Evolutionary conservation across 1,139 yeast genomes (phyloP).

Genomic region (Candida sp.): DNA sequence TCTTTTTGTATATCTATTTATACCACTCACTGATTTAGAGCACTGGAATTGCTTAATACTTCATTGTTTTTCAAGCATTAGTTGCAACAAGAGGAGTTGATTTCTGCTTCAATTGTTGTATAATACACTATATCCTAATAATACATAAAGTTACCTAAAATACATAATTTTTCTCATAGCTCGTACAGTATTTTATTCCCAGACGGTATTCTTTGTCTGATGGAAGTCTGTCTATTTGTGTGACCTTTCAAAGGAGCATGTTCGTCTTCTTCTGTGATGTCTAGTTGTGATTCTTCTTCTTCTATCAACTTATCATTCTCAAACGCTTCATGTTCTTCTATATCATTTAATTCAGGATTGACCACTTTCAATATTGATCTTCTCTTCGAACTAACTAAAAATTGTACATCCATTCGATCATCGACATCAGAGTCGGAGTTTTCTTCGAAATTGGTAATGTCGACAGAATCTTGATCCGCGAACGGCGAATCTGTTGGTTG

Average conservation of each 20-base stretch:
- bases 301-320: slow-evolving; percentile 4
- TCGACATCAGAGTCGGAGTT: slow-evolving; percentile 26
- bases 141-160: not conserved
- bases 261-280: slow-evolving; percentile 1
- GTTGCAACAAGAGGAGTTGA: too few relatives aligned
- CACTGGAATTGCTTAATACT: not conserved
- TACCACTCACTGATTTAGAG: not conserved
- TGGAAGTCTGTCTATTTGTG: slow-evolving; percentile 2
- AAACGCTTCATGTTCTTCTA: slow-evolving; percentile 3
- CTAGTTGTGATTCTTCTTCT: slow-evolving; percentile 4
- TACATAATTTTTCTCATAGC: not conserved
- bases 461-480: not conserved
- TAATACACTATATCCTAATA: slow-evolving; percentile 1
- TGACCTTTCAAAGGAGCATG: slow-evolving; percentile 4
- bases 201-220: slow-evolving; percentile 31
- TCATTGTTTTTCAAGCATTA: not conserved
- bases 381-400: slow-evolving; percentile 68
- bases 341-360: slow-evolving; percentile 50
- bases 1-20: too few relatives aligned
- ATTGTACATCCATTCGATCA: slow-evolving; percentile 64
- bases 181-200: slow-evolving; percentile 12
- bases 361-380: slow-evolving; percentile 59
- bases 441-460: not conserved
- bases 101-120: not conserved
- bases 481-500: slow-evolving; percentile 1